These are phyloP conservation scores for Naganishia sp. DNA, from an alignment of 1,284 basidiomycete species.

Conservation along the genomic window DNA sequence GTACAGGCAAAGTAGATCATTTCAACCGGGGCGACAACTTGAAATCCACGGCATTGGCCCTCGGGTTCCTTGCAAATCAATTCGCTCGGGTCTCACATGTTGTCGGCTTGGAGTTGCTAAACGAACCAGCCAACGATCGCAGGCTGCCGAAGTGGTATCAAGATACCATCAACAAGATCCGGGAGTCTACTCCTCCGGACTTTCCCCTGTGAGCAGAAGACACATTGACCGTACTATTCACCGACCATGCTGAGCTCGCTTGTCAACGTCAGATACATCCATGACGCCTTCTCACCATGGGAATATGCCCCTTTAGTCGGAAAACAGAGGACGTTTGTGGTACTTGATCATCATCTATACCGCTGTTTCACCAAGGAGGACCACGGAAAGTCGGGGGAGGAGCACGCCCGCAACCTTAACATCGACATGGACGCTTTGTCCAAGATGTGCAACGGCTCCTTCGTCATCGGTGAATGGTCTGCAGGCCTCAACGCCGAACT, in stretches of 20 bases:
- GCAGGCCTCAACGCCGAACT: conserved; percentile 68
- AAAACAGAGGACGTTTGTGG: conserved; percentile 57
- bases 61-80: conserved; percentile 56
- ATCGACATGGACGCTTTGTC: conserved; percentile 48
- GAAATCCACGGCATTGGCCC: conserved; percentile 60
- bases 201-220: conserved; percentile 58
- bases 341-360: conserved; percentile 83
- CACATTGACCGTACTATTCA: not conserved
- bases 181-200: conserved; percentile 58
- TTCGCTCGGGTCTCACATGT: conserved; percentile 50
- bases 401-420: conserved; percentile 58
- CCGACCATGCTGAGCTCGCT: conserved; percentile 8
- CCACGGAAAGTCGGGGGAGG: conserved; percentile 60
- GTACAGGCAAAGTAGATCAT: conserved; percentile 49
- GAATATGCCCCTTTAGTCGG: conserved; percentile 65
- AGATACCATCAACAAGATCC: conserved; percentile 62
- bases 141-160: conserved; percentile 68
- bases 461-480: conserved; percentile 84
- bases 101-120: conserved; percentile 28
- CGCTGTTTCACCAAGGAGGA: conserved; percentile 65
- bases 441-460: conserved; percentile 59
- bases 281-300: conserved; percentile 75
- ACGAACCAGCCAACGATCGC: conserved; percentile 34
- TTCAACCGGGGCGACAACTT: conserved; percentile 58
- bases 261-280: conserved; percentile 59